These are phyloP conservation scores for Sapria himalayana DNA, from an alignment of 345 rosid species.

Conservation along the genomic window DNA sequence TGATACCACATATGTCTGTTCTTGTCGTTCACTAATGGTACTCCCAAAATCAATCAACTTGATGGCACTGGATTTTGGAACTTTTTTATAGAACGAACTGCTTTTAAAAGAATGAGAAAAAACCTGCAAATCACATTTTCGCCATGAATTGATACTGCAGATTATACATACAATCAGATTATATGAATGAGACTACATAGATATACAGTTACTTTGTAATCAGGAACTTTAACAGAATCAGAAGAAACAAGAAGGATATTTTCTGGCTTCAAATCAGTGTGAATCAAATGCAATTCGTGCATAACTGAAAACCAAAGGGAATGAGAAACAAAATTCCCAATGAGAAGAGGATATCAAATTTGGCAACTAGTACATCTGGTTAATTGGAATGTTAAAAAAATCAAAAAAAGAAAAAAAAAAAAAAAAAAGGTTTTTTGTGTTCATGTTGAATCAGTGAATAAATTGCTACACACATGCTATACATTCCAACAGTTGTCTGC, in stretches of 20 bases:
- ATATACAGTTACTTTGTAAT: constrained; percentile 34
- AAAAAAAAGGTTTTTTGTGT: not conserved
- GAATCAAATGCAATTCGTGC: constrained; percentile 72
- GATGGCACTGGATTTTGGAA: constrained; percentile 78
- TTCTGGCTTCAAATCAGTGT: constrained; percentile 82
- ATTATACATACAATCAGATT: constrained; percentile 8
- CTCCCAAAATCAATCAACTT: constrained; percentile 83
- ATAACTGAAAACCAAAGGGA: constrained; percentile 34
- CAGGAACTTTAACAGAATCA: constrained; percentile 59
- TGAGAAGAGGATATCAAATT: constrained; percentile 1
- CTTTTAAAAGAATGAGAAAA: constrained; percentile 38
- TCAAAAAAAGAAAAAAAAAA: constrained; percentile 1
- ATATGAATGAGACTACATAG: not conserved
- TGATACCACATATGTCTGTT: constrained; percentile 64
- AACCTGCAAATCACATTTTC: constrained; percentile 19
- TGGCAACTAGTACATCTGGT: constrained; percentile 9
- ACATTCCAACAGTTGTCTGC: constrained; percentile 98
- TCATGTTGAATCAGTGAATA: no score
- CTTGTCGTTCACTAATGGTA: constrained; percentile 61
- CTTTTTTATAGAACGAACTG: constrained; percentile 33
- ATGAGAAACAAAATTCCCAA: constrained; percentile 7
- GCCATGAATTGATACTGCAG: constrained; percentile 1
- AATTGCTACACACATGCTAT: constrained; percentile 97
- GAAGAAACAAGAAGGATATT: constrained; percentile 57
- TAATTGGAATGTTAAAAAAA: constrained; percentile 8